Base-by-base conservation (phyloP, 257 asterid species). In the Nicotiana tomentosiformis region DNA sequence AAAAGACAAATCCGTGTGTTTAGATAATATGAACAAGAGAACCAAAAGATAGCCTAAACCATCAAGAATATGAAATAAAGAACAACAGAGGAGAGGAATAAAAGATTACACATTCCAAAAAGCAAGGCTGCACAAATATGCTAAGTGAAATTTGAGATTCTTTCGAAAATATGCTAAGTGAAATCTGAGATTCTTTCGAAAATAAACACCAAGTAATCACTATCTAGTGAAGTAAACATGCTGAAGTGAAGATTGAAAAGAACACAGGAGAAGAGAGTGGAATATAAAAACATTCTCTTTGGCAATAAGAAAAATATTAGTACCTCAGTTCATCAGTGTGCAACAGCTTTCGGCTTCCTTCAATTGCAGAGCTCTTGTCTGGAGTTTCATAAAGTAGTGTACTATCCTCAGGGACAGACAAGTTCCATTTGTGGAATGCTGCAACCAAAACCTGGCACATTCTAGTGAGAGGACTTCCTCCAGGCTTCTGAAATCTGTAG, bases 391-490 rank as follows among this genome's bases (percentile, higher is more conserved):
- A 96, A 6, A 96, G 89, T 60, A 92, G 94, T 85, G 88, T 88
- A 81, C 94, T 87, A 86, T 94, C 98, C 77, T 49, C 85, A 3
- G 99, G 98, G 20, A 87, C 81, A 5, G 20, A 77, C 88, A 87
- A 76, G 84, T 78, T 89, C 97, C 96, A 92, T 80, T 94, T 96
- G 56, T 89, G 95, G 85, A 77, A 90, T 9, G 93, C 85, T n/a
- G 98, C 98, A 77, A 93, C 97, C 76, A 92, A 37, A 69, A 96
- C 99, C 91, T 96, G 99, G 78, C 94, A 93, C 91, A 94, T 91
- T 88, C 99, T 90, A 32, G 98, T 96, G 82, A 94, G 76, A 55
- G 99, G 99, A 86, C 99, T 96, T 77, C 99, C 99, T 77, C 98
- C 98, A 1, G 99, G 99, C 86, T 85, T 93, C 95, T 94, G 99